Conservation (phyloP, 192 early-diverging fungal species). For the Irineochytrium annulatum region DNA sequence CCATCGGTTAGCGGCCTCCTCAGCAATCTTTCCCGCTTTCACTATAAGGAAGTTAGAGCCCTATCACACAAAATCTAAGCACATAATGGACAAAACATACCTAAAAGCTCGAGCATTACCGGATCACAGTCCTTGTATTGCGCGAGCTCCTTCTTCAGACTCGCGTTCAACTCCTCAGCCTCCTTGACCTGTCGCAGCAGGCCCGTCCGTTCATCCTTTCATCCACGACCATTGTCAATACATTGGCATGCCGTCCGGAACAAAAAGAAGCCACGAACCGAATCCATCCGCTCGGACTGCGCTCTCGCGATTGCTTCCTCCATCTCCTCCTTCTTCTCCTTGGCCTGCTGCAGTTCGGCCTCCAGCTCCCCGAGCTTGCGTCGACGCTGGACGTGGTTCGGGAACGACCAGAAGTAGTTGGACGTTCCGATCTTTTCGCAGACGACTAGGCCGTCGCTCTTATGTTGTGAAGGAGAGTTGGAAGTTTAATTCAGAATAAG, state of each 20-base stretch:
- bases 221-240: not conserved
- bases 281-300: constrained; percentile 59
- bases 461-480: not conserved
- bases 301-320: constrained; percentile 44
- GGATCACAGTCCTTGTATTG: constrained; percentile 78
- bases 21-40: constrained; percentile 52
- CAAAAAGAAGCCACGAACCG: constrained; percentile 33
- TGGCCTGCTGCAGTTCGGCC: constrained; percentile 15
- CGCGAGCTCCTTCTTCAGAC: constrained; percentile 53
- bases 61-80: not conserved
- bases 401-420: constrained; percentile 92
- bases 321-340: constrained; percentile 39
- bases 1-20: constrained; percentile 80
- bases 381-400: constrained; percentile 52
- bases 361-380: constrained; percentile 26
- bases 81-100: constrained; percentile 23
- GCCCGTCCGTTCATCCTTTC: constrained; percentile 53
- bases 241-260: not conserved
- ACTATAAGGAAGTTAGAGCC: constrained; percentile 34
- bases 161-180: constrained; percentile 35
- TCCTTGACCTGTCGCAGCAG: constrained; percentile 51
- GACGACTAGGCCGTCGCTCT: constrained; percentile 72
- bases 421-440: constrained; percentile 85
- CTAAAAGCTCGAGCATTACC: constrained; percentile 58
- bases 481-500: not conserved